Conservation (phyloP, 495 filamentous ascomycete genomes). For the Hypoxylon fragiforme region DNA sequence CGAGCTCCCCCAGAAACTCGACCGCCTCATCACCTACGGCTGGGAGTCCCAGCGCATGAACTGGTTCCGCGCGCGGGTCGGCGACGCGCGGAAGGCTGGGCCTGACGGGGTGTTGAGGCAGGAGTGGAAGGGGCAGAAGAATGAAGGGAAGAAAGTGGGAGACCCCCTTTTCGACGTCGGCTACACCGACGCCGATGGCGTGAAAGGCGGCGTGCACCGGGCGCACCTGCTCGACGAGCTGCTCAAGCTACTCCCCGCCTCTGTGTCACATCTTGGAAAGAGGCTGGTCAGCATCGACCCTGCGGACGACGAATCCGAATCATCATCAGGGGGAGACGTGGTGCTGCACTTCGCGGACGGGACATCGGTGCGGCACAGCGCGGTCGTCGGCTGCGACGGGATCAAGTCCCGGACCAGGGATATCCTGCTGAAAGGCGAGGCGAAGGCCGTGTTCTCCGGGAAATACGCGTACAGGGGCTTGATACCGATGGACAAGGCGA, state of each 20-base stretch:
- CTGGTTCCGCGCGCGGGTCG: constrained; percentile 32
- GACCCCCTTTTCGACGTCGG: constrained; percentile 33
- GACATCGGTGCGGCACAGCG: constrained; percentile 53
- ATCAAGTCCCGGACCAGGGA: constrained; percentile 58
- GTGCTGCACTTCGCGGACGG: constrained; percentile 60
- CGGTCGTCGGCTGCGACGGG: constrained; percentile 62
- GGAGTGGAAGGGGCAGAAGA: constrained; percentile 21
- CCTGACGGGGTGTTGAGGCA: constrained; percentile 24
- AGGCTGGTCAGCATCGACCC: constrained; percentile 34
- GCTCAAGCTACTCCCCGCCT: constrained; percentile 56
- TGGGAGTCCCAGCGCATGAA: not conserved
- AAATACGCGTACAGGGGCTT: constrained; percentile 59
- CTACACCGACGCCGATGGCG: constrained; percentile 28
- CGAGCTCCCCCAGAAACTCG: constrained; percentile 44
- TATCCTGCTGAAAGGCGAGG: constrained; percentile 45
- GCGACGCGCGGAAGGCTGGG: constrained; percentile 27
- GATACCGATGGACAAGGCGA: constrained; percentile 56
- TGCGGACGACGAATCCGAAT: too few relatives aligned
- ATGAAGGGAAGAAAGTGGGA: constrained; percentile 29
- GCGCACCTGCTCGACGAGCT: constrained; percentile 65
- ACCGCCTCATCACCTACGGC: constrained; percentile 42
- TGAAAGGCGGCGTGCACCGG: constrained; percentile 52
- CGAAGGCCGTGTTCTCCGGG: constrained; percentile 52
- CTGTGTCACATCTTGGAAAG: constrained; percentile 52
- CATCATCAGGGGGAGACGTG: constrained; percentile 42